phyloP scores from a whole-genome alignment of 495 filamentous ascomycete genomes.

The Talaromyces stipitatus region DNA sequence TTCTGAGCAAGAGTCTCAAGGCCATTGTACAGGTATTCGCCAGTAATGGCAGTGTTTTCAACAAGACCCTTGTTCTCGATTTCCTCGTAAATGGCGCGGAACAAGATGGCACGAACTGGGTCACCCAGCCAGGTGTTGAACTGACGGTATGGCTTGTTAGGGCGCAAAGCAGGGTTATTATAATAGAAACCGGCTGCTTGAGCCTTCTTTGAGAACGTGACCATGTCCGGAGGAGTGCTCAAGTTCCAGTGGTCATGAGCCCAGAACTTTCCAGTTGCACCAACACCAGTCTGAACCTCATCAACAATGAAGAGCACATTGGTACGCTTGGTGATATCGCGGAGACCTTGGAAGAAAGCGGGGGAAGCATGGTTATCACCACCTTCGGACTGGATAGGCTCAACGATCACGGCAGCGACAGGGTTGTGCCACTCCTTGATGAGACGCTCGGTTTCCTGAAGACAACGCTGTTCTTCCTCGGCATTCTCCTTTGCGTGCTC shows the following conservation, averaged over 20 bases:
- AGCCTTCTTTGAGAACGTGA: slow-evolving; percentile 98
- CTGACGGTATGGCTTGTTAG: slow-evolving; percentile 98
- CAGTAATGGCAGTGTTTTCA: slow-evolving; percentile 68
- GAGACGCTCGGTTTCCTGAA: slow-evolving; percentile 81
- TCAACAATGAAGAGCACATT: slow-evolving; percentile 92
- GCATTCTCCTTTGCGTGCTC: slow-evolving; percentile 76
- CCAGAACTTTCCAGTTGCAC: slow-evolving; percentile 93
- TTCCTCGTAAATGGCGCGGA: slow-evolving; percentile 86
- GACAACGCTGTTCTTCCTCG: slow-evolving; percentile 73
- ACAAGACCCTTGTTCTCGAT: slow-evolving; percentile 77
- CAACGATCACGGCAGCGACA: slow-evolving; percentile 83
- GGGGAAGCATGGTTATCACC: slow-evolving; percentile 98
- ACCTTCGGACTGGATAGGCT: slow-evolving; percentile 97
- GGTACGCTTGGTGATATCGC: slow-evolving; percentile 78
- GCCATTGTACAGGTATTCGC: slow-evolving; percentile 72
- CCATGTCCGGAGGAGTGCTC: slow-evolving; percentile 83
- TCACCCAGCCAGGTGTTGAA: slow-evolving; percentile 99
- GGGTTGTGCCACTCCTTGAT: slow-evolving; percentile 79
- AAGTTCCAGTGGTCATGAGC: slow-evolving; percentile 97
- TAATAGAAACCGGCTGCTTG: slow-evolving; percentile 98
- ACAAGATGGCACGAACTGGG: slow-evolving; percentile 81
- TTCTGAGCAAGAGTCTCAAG: slow-evolving; percentile 61
- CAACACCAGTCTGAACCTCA: slow-evolving; percentile 96
- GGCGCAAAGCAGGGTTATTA: slow-evolving; percentile 77
- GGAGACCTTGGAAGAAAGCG: slow-evolving; percentile 83